A percentile compares a stretch with the other conserved stretches of the same genome.
Evolutionary conservation across 192 early-diverging fungal genomes (phyloP).

Genomic region (Coemansia aciculifera): DNA sequence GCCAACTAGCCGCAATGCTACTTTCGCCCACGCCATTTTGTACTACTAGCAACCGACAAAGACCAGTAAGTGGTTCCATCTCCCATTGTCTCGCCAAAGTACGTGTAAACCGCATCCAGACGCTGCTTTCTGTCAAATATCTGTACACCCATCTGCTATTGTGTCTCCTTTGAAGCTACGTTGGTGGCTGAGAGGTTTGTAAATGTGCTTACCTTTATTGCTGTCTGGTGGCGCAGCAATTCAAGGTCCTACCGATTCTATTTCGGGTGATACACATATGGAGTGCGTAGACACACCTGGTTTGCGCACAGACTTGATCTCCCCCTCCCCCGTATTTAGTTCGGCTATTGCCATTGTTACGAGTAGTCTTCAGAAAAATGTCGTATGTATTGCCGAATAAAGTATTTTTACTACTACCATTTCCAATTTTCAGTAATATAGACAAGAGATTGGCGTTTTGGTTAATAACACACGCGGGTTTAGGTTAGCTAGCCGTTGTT

Average conservation of each 20-base stretch:
- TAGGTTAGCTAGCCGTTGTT: not conserved
- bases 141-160: not conserved
- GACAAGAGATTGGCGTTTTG: not conserved
- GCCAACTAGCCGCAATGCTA: not conserved
- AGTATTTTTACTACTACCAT: no score
- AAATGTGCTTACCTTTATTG: not conserved
- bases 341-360: not conserved
- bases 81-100: no score
- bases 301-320: not conserved
- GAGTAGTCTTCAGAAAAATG: not conserved
- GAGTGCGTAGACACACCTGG: not conserved
- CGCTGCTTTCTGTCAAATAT: not conserved
- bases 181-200: not conserved
- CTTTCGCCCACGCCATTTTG: not conserved
- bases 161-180: not conserved
- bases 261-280: not conserved
- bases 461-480: not conserved
- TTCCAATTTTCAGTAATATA: not conserved
- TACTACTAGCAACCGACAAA: not conserved
- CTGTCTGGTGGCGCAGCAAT: not conserved
- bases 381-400: not conserved
- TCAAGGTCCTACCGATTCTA: not conserved
- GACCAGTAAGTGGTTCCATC: no score
- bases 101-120: no score
- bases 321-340: not conserved